These are phyloP conservation scores for Thelephora aurantiotincta DNA, from an alignment of 768 basidiomycete species.

Conservation along the genomic window DNA sequence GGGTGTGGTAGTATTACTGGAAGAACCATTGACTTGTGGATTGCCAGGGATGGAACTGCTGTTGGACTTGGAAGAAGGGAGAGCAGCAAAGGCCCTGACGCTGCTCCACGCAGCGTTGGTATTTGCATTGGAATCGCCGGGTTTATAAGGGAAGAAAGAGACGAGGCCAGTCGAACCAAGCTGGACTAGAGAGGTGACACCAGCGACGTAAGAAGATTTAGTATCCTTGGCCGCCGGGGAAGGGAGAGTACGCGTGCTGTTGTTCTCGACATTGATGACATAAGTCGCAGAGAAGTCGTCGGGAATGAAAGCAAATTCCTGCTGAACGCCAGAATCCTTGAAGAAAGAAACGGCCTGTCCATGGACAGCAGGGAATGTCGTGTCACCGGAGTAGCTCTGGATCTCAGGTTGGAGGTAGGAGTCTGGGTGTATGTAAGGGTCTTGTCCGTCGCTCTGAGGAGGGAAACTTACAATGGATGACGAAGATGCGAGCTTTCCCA, in stretches of 20 bases:
- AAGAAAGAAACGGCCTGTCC: conserved; percentile 66
- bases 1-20: too few relatives aligned
- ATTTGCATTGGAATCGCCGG: conserved; percentile 28
- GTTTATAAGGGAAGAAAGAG: conserved; percentile 43
- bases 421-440: conserved; percentile 25
- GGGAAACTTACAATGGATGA: conserved; percentile 67
- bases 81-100: conserved; percentile 29
- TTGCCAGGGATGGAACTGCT: too few relatives aligned
- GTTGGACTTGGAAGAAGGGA: conserved; percentile 21
- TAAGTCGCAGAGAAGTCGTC: conserved; percentile 61
- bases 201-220: conserved; percentile 47
- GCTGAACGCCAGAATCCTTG: conserved; percentile 40
- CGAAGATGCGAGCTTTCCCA: conserved; percentile 67
- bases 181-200: conserved; percentile 48
- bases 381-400: conserved; percentile 43
- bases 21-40: too few relatives aligned
- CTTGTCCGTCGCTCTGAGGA: background rate
- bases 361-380: conserved; percentile 49
- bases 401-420: conserved; percentile 65
- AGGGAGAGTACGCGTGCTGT: conserved; percentile 45
- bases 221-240: conserved; percentile 51
- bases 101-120: conserved; percentile 33
- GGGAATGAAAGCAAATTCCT: conserved; percentile 68
- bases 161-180: conserved; percentile 46
- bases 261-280: conserved; percentile 59